Evolutionary conservation across 2,329 filamentous ascomycete genomes (phyloP).

Genomic region (Hyphodiscus sp.): DNA sequence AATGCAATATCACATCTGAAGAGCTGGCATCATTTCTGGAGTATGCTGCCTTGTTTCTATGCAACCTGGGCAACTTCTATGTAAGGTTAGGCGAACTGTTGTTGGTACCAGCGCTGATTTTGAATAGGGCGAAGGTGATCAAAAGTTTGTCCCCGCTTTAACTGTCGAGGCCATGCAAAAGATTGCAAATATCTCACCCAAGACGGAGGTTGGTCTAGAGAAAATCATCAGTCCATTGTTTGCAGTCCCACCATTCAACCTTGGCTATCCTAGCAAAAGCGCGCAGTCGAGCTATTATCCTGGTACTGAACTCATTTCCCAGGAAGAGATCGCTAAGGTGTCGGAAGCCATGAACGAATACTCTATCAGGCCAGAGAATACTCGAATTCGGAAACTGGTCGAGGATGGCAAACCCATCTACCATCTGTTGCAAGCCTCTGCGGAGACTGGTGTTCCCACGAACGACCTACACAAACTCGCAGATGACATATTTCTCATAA

Average conservation of each 20-base stretch:
- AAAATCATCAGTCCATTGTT: too few species aligned
- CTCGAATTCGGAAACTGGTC: conserved; percentile 40
- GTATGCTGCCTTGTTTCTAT: conserved; percentile 51
- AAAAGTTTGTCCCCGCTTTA: conserved; percentile 50
- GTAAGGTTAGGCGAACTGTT: too few species aligned
- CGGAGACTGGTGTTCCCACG: conserved; percentile 4
- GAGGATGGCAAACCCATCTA: conserved; percentile 33
- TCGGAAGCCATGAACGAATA: conserved; percentile 44
- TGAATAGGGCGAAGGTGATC: too few species aligned
- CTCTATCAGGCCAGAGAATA: conserved; percentile 57
- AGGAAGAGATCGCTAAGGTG: conserved; percentile 46
- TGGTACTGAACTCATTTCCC: conserved; percentile 42
- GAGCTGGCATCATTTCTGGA: conserved; percentile 37
- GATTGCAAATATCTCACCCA: too few species aligned
- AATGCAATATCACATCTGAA: conserved; percentile 33
- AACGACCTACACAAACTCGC: conserved; percentile 10
- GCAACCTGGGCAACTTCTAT: conserved; percentile 56
- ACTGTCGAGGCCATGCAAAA: conserved; percentile 37
- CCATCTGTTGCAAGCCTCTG: conserved; percentile 39
- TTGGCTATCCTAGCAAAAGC: conserved; percentile 45
- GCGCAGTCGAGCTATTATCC: conserved; percentile 53
- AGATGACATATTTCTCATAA: too few species aligned
- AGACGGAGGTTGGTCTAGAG: too few species aligned
- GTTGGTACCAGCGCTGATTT: too few species aligned
- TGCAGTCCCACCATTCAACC: too few species aligned